These are phyloP conservation scores for Scytalidium lignicola DNA, from an alignment of 2,329 filamentous ascomycete genomes.

Conservation along the genomic window DNA sequence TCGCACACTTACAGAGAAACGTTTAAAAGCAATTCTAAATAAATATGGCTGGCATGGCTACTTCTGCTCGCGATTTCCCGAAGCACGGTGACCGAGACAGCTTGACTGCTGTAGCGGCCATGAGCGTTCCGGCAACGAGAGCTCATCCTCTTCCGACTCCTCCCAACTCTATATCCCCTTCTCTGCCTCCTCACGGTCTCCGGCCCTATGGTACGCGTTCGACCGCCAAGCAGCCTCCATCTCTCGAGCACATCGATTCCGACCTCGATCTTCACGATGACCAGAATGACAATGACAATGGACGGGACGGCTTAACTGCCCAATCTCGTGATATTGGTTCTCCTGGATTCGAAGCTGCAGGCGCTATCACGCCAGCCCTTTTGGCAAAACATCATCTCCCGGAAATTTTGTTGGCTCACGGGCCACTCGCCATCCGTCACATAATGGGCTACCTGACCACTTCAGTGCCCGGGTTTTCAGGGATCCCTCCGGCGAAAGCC, in stretches of 20 bases:
- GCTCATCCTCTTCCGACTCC: constrained; percentile 74
- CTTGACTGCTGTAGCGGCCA: constrained; percentile 68
- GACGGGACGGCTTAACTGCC: constrained; percentile 17
- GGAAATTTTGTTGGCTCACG: constrained; percentile 82
- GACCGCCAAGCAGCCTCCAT: constrained; percentile 25
- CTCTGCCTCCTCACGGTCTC: constrained; percentile 74
- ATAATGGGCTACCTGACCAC: constrained; percentile 93
- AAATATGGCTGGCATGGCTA: constrained; percentile 60
- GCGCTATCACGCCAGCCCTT: constrained; percentile 78
- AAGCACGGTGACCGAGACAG: constrained; percentile 59
- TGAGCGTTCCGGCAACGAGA: constrained; percentile 51
- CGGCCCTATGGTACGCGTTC: constrained; percentile 51
- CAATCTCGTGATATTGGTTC: constrained; percentile 16
- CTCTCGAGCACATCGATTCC: constrained; percentile 67
- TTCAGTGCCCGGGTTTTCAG: constrained; percentile 85
- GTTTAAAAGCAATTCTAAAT: constrained; percentile 22
- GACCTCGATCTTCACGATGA: constrained; percentile 80
- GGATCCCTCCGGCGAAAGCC: constrained; percentile 84
- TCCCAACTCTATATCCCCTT: constrained; percentile 91
- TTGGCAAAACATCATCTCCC: constrained; percentile 88
- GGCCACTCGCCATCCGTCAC: constrained; percentile 88
- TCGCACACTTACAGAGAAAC: constrained; percentile 28
- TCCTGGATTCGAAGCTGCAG: constrained; percentile 60
- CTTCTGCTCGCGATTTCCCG: constrained; percentile 60
- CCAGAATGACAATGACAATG: constrained; percentile 45